Conservation (phyloP, 768 basidiomycete genomes). For the Dacryopinax spathularia region DNA sequence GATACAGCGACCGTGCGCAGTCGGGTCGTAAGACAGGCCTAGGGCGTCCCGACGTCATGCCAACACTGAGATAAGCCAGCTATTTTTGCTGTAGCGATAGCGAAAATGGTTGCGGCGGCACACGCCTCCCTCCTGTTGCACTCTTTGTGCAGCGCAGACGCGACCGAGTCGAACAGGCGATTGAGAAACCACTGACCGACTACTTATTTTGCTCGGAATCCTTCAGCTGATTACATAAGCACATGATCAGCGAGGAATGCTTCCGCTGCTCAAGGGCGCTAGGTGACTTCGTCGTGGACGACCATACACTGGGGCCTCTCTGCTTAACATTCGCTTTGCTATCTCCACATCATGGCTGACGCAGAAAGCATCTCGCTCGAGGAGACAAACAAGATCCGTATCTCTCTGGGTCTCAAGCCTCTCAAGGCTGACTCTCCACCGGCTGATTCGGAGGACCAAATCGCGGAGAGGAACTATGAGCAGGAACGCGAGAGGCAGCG, state of each 20-base stretch:
- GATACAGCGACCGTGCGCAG: no score
- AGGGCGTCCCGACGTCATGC: no score
- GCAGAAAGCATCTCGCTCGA: conserved; percentile 83
- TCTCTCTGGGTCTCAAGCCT: conserved; percentile 85
- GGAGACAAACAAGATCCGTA: conserved; percentile 91
- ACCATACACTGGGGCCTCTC: background rate
- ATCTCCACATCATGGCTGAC: conserved; percentile 27
- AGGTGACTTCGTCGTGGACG: background rate
- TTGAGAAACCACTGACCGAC: no score
- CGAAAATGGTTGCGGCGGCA: no score
- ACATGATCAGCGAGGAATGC: background rate
- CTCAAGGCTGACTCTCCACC: conserved; percentile 67
- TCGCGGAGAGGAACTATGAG: conserved; percentile 78
- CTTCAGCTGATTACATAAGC: background rate
- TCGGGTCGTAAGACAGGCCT: no score
- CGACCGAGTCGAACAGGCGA: background rate
- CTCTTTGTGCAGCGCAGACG: background rate
- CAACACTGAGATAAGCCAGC: background rate
- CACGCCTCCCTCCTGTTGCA: background rate
- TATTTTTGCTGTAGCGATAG: background rate
- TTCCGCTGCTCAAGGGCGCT: background rate
- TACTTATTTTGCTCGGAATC: no score
- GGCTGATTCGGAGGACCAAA: conserved; percentile 58
- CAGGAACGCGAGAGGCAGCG: conserved; percentile 52
- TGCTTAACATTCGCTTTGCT: background rate